phyloP scores from a whole-genome alignment of 1,139 yeast species.

The Candida dubliniensis region DNA sequence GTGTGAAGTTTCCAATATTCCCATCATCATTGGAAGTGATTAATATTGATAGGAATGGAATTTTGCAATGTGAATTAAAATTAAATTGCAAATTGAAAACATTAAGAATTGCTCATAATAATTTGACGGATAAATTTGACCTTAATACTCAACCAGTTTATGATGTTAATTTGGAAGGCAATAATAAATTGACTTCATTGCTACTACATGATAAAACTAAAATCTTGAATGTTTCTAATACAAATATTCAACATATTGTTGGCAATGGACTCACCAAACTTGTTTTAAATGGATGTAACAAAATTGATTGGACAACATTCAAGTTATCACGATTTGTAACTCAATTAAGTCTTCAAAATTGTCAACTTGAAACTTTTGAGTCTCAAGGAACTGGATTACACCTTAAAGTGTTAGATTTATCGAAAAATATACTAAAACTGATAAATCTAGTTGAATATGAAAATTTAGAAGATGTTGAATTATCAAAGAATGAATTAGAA shows the following conservation, averaged over 20 bases:
- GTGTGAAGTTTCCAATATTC: slow-evolving; percentile 6
- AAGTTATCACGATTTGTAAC: slow-evolving; percentile 8
- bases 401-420: slow-evolving; percentile 10
- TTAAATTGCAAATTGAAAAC: slow-evolving; percentile 2
- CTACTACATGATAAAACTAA: slow-evolving; percentile 5
- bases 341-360: slow-evolving; percentile 13
- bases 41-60: slow-evolving; percentile 11
- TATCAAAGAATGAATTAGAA: slow-evolving; percentile 11
- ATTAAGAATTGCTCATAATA: slow-evolving; percentile 9
- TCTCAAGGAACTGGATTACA: not conserved
- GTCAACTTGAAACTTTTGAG: slow-evolving; percentile 11
- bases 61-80: not conserved
- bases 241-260: slow-evolving; percentile 7
- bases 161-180: slow-evolving; percentile 9
- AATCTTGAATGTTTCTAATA: slow-evolving; percentile 9
- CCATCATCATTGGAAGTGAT: slow-evolving; percentile 17
- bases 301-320: slow-evolving; percentile 12
- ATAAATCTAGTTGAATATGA: slow-evolving; percentile 8
- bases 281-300: slow-evolving; percentile 12
- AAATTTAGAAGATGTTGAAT: slow-evolving; percentile 11
- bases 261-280: slow-evolving; percentile 14
- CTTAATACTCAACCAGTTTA: slow-evolving; percentile 2
- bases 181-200: slow-evolving; percentile 5
- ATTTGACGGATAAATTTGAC: slow-evolving; percentile 6
- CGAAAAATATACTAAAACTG: slow-evolving; percentile 8